A percentile compares a stretch with the other conserved stretches of the same genome.
These are phyloP conservation scores for Dorcoceras hygrometricum DNA, from an alignment of 257 asterid genomes.

Conservation along the genomic window DNA sequence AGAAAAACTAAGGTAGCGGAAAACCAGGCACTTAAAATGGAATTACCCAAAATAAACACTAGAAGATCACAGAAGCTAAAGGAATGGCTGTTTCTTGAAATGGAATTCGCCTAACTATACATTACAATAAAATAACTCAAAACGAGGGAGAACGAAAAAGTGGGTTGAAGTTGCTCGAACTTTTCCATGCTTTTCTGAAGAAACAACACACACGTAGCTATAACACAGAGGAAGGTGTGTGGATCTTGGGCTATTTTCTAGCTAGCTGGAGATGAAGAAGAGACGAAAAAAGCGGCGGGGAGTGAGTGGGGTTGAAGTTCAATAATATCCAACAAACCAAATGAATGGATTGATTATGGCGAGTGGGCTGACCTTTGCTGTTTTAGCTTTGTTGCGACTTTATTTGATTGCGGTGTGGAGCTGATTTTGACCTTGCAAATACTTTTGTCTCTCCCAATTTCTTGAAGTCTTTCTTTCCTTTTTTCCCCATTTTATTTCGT, in stretches of 20 bases:
- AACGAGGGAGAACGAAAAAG: conserved; percentile 31
- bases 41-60: background rate
- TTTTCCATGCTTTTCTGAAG: conserved; percentile 21
- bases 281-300: conserved; percentile 22
- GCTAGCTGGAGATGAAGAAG: conserved; percentile 52
- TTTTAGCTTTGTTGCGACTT: conserved; percentile 36
- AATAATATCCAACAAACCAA: conserved; percentile 29
- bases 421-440: conserved; percentile 38
- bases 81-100: background rate
- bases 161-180: conserved; percentile 18
- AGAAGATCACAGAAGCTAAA: background rate
- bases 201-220: background rate
- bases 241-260: conserved; percentile 41
- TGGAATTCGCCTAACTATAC: conserved; percentile 7
- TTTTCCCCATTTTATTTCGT: too few relatives aligned
- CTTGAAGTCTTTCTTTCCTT: background rate
- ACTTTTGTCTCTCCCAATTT: conserved; percentile 5
- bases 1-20: conserved; percentile 2
- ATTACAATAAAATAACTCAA: conserved; percentile 1
- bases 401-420: conserved; percentile 27
- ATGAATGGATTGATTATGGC: conserved; percentile 14
- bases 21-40: background rate
- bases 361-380: conserved; percentile 54
- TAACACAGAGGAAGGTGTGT: conserved; percentile 14
- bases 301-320: conserved; percentile 21